phyloP scores from a whole-genome alignment of 805 yeast genomes.

The Yamadazyma phyllophila region DNA sequence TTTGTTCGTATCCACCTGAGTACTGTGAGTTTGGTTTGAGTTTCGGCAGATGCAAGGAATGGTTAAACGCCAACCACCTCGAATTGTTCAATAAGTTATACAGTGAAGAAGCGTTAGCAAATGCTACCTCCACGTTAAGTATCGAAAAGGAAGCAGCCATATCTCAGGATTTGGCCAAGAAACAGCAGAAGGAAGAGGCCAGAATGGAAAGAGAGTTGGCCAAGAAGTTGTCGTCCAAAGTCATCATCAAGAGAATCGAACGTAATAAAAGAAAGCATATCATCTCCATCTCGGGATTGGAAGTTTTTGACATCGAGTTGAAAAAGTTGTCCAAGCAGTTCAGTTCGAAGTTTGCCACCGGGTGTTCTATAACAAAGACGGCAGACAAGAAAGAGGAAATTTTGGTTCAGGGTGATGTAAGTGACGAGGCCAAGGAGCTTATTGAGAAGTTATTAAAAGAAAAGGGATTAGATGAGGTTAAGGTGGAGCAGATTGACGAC shows the following conservation, averaged over 20 bases:
- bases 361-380: conserved; percentile 86
- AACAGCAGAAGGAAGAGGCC: conserved; percentile 82
- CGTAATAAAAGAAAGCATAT: conserved; percentile 87
- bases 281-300: conserved; percentile 82
- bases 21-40: conserved; percentile 90
- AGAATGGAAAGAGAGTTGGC: conserved; percentile 82
- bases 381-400: conserved; percentile 92
- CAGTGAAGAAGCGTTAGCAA: conserved; percentile 54
- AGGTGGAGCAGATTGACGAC: conserved; percentile 86
- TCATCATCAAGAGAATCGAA: conserved; percentile 80
- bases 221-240: conserved; percentile 76
- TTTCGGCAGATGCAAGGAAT: conserved; percentile 76
- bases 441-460: conserved; percentile 69
- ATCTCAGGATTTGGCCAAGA: conserved; percentile 76
- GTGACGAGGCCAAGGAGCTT: conserved; percentile 83
- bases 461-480: conserved; percentile 78
- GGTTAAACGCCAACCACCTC: conserved; percentile 64
- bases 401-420: conserved; percentile 91
- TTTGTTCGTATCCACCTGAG: conserved; percentile 83
- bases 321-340: conserved; percentile 89
- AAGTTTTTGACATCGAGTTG: conserved; percentile 83
- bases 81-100: conserved; percentile 61
- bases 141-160: conserved; percentile 80
- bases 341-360: conserved; percentile 93
- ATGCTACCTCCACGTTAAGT: conserved; percentile 59